These are phyloP conservation scores for Scolecobasidium constrictum DNA, from an alignment of 2,329 filamentous ascomycete species.

Conservation along the genomic window DNA sequence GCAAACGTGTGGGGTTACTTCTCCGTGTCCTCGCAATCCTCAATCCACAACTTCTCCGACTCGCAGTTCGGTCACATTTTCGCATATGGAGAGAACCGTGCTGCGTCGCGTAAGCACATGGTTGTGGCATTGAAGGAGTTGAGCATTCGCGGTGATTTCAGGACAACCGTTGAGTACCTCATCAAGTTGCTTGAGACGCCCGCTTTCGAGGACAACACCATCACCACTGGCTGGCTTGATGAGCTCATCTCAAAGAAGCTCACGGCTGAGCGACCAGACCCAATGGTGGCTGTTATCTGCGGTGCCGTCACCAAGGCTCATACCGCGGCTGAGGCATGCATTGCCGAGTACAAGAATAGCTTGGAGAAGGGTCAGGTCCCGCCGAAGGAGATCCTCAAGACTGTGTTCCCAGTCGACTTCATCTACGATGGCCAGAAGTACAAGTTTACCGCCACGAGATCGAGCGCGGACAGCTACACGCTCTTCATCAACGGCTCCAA, in stretches of 20 bases:
- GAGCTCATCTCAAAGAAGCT: slow-evolving; percentile 97
- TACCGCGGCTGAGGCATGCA: slow-evolving; percentile 81
- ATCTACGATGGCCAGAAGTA: slow-evolving; percentile 96
- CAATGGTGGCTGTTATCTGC: slow-evolving; percentile 86
- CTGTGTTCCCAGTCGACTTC: slow-evolving; percentile 94
- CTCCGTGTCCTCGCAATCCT: slow-evolving; percentile 90
- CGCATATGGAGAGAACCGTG: slow-evolving; percentile 94
- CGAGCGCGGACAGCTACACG: slow-evolving; percentile 87
- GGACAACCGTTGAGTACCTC: slow-evolving; percentile 95
- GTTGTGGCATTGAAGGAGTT: slow-evolving; percentile 96
- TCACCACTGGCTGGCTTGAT: slow-evolving; percentile 97
- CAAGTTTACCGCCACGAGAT: slow-evolving; percentile 94
- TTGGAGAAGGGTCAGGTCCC: slow-evolving; percentile 97
- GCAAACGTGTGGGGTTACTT: slow-evolving; percentile 99
- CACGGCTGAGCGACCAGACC: slow-evolving; percentile 89
- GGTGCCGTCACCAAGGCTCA: slow-evolving; percentile 93
- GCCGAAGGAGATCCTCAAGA: slow-evolving; percentile 93
- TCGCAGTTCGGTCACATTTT: slow-evolving; percentile 99
- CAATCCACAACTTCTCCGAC: slow-evolving; percentile 98
- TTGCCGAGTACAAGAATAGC: slow-evolving; percentile 75
- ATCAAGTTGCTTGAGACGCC: slow-evolving; percentile 98
- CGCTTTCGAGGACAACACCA: slow-evolving; percentile 97
- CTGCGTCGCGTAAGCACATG: slow-evolving; percentile 97
- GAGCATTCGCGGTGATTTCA: slow-evolving; percentile 98
- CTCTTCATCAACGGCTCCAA: slow-evolving; percentile 99